phyloP scores from a whole-genome alignment of 148 eudicot genomes.

The Amaranthus palmeri region DNA sequence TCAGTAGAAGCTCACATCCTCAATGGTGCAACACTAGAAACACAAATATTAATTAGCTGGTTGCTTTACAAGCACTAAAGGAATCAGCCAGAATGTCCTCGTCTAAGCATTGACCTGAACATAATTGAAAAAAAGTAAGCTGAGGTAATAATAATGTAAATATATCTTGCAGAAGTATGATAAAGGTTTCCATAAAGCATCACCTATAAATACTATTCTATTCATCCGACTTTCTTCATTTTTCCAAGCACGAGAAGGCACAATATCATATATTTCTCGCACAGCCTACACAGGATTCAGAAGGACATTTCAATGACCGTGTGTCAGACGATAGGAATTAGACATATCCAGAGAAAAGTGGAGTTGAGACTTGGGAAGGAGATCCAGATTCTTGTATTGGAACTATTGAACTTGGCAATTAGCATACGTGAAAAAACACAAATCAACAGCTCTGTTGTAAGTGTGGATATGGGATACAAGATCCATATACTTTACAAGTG shows the following conservation, averaged over 20 bases:
- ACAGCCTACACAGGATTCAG: conserved; percentile 57
- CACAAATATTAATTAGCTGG: background rate
- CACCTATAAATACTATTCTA: conserved; percentile 90
- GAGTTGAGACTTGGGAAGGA: background rate
- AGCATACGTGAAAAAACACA: background rate
- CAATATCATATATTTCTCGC: conserved; percentile 87
- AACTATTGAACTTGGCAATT: background rate
- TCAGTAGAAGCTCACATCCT: background rate
- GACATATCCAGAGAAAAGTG: background rate
- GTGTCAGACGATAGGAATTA: background rate
- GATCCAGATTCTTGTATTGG: background rate
- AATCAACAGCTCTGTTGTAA: too few relatives aligned
- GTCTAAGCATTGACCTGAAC: conserved; percentile 68
- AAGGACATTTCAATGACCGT: background rate
- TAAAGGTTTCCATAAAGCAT: conserved; percentile 11
- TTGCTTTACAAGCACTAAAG: conserved; percentile 41
- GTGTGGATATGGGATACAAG: too few relatives aligned
- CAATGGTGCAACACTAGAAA: background rate
- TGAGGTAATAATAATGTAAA: background rate
- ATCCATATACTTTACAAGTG: too few relatives aligned
- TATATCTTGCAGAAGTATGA: background rate
- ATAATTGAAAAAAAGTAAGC: background rate
- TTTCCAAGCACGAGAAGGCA: conserved; percentile 82
- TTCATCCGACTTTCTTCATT: conserved; percentile 50
- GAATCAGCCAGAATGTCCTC: conserved; percentile 58